Conservation (phyloP, 2,329 filamentous ascomycete genomes). For the Coniochaeta ligniaria region DNA sequence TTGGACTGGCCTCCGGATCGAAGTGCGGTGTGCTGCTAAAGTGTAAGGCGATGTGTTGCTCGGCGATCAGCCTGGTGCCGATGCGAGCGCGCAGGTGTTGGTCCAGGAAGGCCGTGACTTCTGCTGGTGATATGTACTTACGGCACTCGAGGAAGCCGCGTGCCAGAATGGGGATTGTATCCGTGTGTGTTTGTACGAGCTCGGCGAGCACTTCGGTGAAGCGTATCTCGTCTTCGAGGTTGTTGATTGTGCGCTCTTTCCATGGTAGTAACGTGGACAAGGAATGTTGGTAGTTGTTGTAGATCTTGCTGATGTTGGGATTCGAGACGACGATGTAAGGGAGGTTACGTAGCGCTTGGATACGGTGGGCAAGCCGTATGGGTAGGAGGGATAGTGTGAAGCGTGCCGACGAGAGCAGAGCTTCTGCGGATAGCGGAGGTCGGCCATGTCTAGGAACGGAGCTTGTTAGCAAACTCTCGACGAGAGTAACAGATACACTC, state of each 20-base stretch:
- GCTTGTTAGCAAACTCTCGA: constrained; percentile 5
- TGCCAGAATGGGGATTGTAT: constrained; percentile 90
- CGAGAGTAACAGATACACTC: background rate
- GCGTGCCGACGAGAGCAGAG: constrained; percentile 84
- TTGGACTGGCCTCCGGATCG: constrained; percentile 43
- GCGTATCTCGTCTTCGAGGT: constrained; percentile 76
- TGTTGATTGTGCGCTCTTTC: constrained; percentile 59
- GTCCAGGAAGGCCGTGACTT: constrained; percentile 90
- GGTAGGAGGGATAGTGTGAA: constrained; percentile 92
- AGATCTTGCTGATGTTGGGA: constrained; percentile 87
- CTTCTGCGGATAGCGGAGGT: constrained; percentile 72
- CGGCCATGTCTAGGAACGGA: constrained; percentile 54
- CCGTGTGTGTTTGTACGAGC: constrained; percentile 87
- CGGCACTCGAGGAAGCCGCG: constrained; percentile 89
- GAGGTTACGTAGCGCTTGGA: constrained; percentile 85
- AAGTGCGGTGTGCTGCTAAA: constrained; percentile 63
- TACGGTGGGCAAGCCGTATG: constrained; percentile 85
- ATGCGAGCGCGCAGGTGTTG: constrained; percentile 91
- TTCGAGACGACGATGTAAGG: constrained; percentile 99
- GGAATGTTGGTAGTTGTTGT: constrained; percentile 93
- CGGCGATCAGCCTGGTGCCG: constrained; percentile 86
- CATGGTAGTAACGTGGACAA: constrained; percentile 86
- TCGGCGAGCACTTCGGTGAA: constrained; percentile 93
- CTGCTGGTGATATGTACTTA: constrained; percentile 73
- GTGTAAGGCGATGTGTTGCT: constrained; percentile 94